A percentile compares a stretch with the other conserved stretches of the same genome.
phyloP scores from a whole-genome alignment of 352 stramenopile genomes.

The Globisporangium takayamanum region DNA sequence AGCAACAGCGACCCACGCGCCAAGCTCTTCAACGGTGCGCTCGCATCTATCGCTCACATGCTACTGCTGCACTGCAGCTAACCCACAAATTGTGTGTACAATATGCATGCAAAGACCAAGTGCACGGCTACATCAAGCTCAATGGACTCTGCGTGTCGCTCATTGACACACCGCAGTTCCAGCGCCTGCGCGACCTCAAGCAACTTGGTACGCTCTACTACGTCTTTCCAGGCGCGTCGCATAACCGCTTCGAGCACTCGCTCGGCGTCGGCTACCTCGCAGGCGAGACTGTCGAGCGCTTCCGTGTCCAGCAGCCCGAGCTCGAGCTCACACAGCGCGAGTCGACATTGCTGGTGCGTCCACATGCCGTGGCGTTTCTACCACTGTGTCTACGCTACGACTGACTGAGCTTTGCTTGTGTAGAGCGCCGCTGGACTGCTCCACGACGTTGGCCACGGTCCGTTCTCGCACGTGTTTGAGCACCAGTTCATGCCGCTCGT shows the following conservation, averaged over 20 bases:
- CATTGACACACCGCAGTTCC: conserved; percentile 92
- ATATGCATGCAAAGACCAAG: conserved; percentile 35
- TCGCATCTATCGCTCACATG: neutral
- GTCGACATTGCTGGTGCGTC: conserved; percentile 37
- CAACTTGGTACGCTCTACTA: conserved; percentile 91
- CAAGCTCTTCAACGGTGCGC: conserved; percentile 65
- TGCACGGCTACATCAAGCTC: conserved; percentile 79
- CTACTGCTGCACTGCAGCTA: no score
- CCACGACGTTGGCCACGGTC: conserved; percentile 91
- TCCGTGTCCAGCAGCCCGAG: conserved; percentile 82
- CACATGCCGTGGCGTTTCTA: neutral
- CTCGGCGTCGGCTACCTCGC: conserved; percentile 94
- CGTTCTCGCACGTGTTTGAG: conserved; percentile 96
- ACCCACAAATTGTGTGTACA: no score
- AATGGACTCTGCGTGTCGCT: conserved; percentile 73
- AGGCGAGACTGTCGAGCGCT: conserved; percentile 75
- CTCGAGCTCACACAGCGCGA: conserved; percentile 89
- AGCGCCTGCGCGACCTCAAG: conserved; percentile 92
- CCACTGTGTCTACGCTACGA: neutral
- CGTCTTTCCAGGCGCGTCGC: conserved; percentile 81
- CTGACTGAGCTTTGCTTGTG: neutral
- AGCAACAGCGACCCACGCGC: conserved; percentile 11
- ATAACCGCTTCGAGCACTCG: conserved; percentile 96
- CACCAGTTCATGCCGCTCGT: conserved; percentile 81
- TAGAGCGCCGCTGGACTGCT: conserved; percentile 73